These are phyloP conservation scores for Mrakiaceae sp. DNA, from an alignment of 1,284 basidiomycete species.

Conservation along the genomic window DNA sequence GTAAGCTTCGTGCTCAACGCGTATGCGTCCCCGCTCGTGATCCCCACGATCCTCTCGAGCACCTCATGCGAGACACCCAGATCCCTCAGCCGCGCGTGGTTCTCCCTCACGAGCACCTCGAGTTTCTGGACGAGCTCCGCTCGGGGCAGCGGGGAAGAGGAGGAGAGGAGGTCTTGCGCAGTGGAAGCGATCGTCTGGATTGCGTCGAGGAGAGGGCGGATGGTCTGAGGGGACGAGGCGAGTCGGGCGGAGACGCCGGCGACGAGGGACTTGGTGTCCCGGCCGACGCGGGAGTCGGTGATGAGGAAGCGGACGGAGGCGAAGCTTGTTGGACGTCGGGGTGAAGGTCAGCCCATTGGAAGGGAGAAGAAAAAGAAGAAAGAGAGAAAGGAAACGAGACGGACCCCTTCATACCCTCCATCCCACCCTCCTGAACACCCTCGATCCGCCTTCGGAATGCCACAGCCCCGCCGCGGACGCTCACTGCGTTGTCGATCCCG, in stretches of 20 bases:
- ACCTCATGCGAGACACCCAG: constrained; percentile 90
- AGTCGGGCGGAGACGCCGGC: constrained; percentile 52
- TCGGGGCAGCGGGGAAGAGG: neutral
- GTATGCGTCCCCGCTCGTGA: constrained; percentile 52
- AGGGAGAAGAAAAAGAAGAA: neutral
- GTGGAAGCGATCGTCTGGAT: constrained; percentile 76
- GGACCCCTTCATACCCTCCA: constrained; percentile 76
- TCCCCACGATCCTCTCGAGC: constrained; percentile 68
- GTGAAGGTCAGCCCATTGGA: neutral
- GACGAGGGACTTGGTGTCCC: constrained; percentile 91
- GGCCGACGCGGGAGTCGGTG: constrained; percentile 81
- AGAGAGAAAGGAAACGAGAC: constrained; percentile 24
- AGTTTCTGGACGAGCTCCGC: neutral
- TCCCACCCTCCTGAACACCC: constrained; percentile 53
- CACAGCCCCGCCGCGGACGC: constrained; percentile 86
- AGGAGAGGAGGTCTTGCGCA: constrained; percentile 40
- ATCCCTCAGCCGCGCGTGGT: constrained; percentile 71
- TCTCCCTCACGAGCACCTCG: constrained; percentile 71
- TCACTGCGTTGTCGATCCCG: constrained; percentile 93
- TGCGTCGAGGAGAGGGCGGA: constrained; percentile 57
- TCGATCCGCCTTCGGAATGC: constrained; percentile 77
- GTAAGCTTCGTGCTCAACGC: constrained; percentile 88
- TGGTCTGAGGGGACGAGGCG: constrained; percentile 59
- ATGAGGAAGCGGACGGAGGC: constrained; percentile 67
- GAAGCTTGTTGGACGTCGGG: constrained; percentile 40